Percentiles rank a stretch among this genome's conserved stretches.
phyloP scores from a whole-genome alignment of 169 alveolate species.

The Plasmodium berghei region DNA sequence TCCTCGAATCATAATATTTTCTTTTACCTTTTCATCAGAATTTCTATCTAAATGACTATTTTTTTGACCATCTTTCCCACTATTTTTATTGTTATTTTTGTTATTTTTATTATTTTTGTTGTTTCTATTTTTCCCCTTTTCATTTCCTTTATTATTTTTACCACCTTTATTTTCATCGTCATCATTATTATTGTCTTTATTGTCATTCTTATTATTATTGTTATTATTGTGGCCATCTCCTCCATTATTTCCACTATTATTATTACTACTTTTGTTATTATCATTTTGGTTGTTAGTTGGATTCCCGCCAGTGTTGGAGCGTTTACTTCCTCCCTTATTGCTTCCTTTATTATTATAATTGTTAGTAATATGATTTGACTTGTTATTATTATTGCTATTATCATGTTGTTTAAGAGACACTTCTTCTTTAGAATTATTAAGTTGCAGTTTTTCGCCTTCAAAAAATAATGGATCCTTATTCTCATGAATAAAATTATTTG shows the following conservation, averaged over 20 bases:
- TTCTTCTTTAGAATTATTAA: slow-evolving; percentile 2
- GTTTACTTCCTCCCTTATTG: slow-evolving; percentile 13
- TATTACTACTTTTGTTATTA: slow-evolving; percentile 7
- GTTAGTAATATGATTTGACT: neutral
- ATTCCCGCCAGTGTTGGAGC: neutral
- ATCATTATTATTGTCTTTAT: neutral
- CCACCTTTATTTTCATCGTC: slow-evolving; percentile 2
- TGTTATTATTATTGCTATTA: slow-evolving; percentile 2
- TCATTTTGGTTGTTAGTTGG: slow-evolving; percentile 1
- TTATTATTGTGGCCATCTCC: neutral
- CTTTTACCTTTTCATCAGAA: neutral
- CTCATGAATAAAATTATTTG: neutral
- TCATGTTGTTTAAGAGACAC: neutral
- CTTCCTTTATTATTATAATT: slow-evolving; percentile 15
- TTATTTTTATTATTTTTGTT: neutral
- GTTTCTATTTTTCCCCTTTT: neutral
- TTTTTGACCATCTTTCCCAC: slow-evolving; percentile 3
- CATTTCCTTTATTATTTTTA: slow-evolving; percentile 11
- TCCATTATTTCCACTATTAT: slow-evolving; percentile 6
- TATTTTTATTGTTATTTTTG: slow-evolving; percentile 6
- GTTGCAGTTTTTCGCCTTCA: slow-evolving; percentile 2
- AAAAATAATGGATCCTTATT: neutral
- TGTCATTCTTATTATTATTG: slow-evolving; percentile 14
- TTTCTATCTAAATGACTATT: neutral
- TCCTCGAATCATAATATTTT: neutral